A percentile compares a stretch with the other conserved stretches of the same genome.
phyloP scores from a whole-genome alignment of 2,329 filamentous ascomycete genomes.

The Monilinia aucupariae region DNA sequence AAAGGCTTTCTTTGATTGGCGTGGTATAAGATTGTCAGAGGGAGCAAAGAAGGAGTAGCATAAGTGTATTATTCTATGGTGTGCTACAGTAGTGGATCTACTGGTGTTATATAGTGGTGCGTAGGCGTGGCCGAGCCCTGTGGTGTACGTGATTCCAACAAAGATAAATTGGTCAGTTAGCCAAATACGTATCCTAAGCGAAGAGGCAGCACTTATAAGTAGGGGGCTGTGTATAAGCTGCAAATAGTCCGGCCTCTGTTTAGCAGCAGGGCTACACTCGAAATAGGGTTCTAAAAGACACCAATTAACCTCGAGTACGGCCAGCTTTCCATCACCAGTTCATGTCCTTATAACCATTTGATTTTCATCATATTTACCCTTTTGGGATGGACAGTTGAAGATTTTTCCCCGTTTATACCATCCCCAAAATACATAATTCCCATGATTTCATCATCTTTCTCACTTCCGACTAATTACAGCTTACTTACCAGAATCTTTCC shows the following conservation, averaged over 20 bases:
- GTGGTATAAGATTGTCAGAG: background rate
- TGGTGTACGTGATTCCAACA: too few species aligned
- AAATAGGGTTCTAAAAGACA: background rate
- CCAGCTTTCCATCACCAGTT: background rate
- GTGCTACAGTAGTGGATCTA: too few species aligned
- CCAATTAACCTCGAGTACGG: background rate
- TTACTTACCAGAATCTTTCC: background rate
- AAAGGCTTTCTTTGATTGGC: background rate
- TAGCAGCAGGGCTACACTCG: background rate
- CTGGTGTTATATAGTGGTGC: too few species aligned
- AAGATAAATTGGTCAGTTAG: too few species aligned
- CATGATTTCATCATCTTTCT: background rate
- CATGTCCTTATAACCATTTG: background rate
- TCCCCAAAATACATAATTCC: background rate
- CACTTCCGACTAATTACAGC: background rate
- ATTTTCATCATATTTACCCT: background rate
- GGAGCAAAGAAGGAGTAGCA: too few species aligned
- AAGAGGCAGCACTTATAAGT: too few species aligned
- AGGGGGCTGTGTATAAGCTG: background rate
- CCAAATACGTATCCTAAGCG: too few species aligned
- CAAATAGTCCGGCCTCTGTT: background rate
- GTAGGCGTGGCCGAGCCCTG: too few species aligned
- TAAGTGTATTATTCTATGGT: too few species aligned
- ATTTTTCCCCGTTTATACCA: background rate
- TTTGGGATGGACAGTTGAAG: background rate